Base-by-base conservation (phyloP, 768 basidiomycete species). In the Leccinum variicolor region DNA sequence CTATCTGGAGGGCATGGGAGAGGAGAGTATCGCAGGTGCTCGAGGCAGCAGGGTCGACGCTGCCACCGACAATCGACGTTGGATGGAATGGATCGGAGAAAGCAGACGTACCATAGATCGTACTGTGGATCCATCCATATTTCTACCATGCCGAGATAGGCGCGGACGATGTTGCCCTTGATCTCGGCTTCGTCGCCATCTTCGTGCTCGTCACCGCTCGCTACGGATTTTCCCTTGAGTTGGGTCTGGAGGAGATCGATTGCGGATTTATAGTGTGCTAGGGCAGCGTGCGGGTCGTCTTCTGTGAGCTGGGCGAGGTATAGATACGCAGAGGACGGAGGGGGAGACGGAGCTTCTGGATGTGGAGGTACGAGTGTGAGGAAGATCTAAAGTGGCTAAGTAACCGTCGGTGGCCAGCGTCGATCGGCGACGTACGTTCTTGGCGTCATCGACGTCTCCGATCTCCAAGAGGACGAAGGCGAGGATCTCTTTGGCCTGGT, bases 61-160 rank as follows among this genome's bases (percentile, higher is more conserved):
- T 96, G 15, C n/a, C 15, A 13, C 39, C 3, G 7, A n/a, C 57
- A 1, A 13, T 33, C 46, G n/a, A 23, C 13, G 17, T 54, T 11
- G 8, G 39, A 26, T n/a, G 28, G n/a, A 28, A 11, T 13, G 46
- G 17, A n/a, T 31, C 57, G 6, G 19, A 21, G 31, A 31, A 33
- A 56, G 4, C 17, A 28, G 33, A 69, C 84, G 52, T 65, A 89
- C 94, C 94, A 95, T 51, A 96, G 77, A 78, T 95, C 92, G 62
- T 88, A 87, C 2, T 81, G 80, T 29, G 89, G 89, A 65, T 94
- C 90, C 93, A 97, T 96, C 94, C 94, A 97, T 15, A 95, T 90
- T 69, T 96, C 94, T 25, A 95, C 88, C 81, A 94, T 94, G 8
- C 89, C 89, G 29, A 94, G 80, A 21, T 94, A 79, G 8, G 91